Evolutionary conservation across 2,329 filamentous ascomycete genomes (phyloP), one percentile per base, ranked within the genome.

Genomic region (Diaporthe humulicola): DNA sequence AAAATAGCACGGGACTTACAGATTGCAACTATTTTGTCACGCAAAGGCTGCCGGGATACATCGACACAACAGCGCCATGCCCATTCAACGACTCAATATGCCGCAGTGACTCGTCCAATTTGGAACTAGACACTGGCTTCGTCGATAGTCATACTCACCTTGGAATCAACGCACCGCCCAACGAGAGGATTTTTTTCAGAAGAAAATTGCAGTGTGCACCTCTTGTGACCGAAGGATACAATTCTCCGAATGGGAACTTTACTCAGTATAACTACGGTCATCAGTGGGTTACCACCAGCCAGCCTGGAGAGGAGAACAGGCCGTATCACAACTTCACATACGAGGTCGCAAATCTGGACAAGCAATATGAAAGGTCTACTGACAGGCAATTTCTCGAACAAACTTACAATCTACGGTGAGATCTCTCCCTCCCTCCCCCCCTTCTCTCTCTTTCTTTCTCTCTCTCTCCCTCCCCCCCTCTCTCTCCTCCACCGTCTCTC

Each of bases 71-170:
- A 28, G 74, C 75, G 4, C 28, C 58, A 2, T 80, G 79, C 36
- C 79, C 79, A 2, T 81, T 80, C 38, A 66, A 64, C 0, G 48
- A 57, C 2, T 45, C 40, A 1, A 64, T 80, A 0, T 80, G 79
- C 58, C 22, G 42, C 10, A 73, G 38, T 2, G 30, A 50, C 1
- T 48, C 70, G 6, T 10, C 25, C 1, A 79, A 70, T 3, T 33
- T 78, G 10, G 33, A 74, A 10, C 10, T 78, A 2, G 78, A 77
- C 14, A 71, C 77, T 1, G 78, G 76, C 1, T 71, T 73, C 61
- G 45, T 81, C 5, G 67, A 79, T 30, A 78, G 75, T 17, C 69
- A 78, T 22, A 30, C 66, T 0, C 66, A 80, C 28, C 38, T 80
- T 3, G 79, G 79, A 0, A 67, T 80, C 12, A 80, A 79, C 42